phyloP scores from a whole-genome alignment of 345 rosid species.

The Carallia brachiata region DNA sequence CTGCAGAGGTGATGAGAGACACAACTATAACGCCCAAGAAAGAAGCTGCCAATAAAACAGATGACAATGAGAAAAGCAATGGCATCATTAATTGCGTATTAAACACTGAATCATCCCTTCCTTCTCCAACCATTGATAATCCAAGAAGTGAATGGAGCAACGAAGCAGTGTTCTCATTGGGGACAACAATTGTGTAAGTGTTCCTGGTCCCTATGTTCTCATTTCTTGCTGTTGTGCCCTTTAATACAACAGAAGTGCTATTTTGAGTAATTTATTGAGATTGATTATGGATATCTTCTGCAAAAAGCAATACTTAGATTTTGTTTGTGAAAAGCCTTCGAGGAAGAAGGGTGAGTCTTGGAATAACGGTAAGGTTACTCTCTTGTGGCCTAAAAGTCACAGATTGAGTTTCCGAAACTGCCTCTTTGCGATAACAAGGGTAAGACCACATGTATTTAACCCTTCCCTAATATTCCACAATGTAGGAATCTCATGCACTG shows the following conservation, averaged over 20 bases:
- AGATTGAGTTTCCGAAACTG: too few species aligned
- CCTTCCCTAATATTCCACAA: too few species aligned
- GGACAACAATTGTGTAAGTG: slow-evolving; percentile 1
- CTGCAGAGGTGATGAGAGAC: slow-evolving; percentile 3
- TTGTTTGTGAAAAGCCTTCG: background rate
- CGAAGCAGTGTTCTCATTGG: background rate
- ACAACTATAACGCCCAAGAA: background rate
- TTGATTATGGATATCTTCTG: background rate
- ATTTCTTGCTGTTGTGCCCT: background rate
- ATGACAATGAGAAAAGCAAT: background rate
- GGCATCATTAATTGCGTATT: slow-evolving; percentile 5
- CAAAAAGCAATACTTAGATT: background rate
- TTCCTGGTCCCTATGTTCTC: background rate
- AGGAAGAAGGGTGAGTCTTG: background rate
- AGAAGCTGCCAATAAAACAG: slow-evolving; percentile 4
- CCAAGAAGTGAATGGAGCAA: background rate
- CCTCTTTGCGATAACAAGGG: too few species aligned
- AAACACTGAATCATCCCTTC: slow-evolving; percentile 13
- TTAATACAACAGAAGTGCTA: background rate
- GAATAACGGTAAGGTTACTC: background rate
- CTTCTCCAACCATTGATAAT: slow-evolving; percentile 4
- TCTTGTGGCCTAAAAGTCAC: too few species aligned
- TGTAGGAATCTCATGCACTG: too few species aligned
- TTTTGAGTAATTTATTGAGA: background rate
- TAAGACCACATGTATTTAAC: too few species aligned